phyloP scores from a whole-genome alignment of 441 rosid species.

The Pelargonium australe region DNA sequence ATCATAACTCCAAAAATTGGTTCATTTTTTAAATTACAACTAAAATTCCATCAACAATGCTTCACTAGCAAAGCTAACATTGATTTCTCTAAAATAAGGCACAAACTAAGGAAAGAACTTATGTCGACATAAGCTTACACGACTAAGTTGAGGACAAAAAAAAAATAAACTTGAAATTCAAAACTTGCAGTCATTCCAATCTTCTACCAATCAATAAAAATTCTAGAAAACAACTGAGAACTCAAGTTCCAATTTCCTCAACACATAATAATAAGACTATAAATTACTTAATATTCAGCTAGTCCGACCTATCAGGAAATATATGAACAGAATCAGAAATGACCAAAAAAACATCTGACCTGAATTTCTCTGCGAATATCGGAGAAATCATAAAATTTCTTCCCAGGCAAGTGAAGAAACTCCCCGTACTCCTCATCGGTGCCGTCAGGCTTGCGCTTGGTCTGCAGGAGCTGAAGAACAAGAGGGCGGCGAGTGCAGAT shows the following conservation, averaged over 20 bases:
- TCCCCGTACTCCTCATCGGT: conserved; percentile 73
- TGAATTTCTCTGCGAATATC: conserved; percentile 75
- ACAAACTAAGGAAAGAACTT: not conserved
- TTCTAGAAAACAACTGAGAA: too few species aligned
- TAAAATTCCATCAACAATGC: not conserved
- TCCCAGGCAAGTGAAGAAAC: conserved; percentile 70
- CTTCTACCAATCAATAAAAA: not conserved
- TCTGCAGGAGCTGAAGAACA: conserved; percentile 73
- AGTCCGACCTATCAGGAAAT: not conserved
- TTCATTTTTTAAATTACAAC: too few species aligned
- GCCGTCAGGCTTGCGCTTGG: conserved; percentile 46
- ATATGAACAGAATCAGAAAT: not conserved
- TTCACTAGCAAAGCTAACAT: not conserved
- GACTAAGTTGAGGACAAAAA: not conserved
- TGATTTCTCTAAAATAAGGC: not conserved
- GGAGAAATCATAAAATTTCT: conserved; percentile 60
- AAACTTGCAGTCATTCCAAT: not conserved
- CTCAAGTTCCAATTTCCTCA: too few species aligned
- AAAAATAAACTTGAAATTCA: not conserved
- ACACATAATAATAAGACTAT: not conserved
- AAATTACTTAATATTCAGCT: not conserved
- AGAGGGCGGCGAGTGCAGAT: conserved; percentile 80
- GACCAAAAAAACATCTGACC: conserved; percentile 26
- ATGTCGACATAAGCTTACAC: not conserved
- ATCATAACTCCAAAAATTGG: not conserved